Base-by-base conservation (phyloP, 2,329 filamentous ascomycete genomes). In the Fonsecaea erecta region DNA sequence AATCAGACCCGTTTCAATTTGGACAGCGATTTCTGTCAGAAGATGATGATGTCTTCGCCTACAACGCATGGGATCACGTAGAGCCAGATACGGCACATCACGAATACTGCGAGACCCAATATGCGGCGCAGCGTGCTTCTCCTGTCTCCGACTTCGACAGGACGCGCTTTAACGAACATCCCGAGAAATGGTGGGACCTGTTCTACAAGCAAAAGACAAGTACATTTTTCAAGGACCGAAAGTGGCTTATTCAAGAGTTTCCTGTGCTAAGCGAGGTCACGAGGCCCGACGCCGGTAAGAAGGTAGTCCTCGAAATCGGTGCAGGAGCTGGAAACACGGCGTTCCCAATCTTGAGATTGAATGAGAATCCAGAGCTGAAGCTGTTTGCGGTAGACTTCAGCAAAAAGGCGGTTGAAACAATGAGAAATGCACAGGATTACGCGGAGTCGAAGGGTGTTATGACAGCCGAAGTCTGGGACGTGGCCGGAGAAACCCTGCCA, bases 1-100 rank as follows among this genome's bases (percentile, higher is more conserved):
- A 92, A 73, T 91, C 82, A 75, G 93, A 97, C 75, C 95, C 95
- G 18, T 99, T 98, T 78, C 90, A 96, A 78, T 99, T 99, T 77
- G 95, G 95, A 67, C 95, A 91, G 54, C 91, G 94, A 65, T 91
- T 86, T 74, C 86, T 99, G 58, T 88, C 90, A 73, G 85, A 94
- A 77, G 87, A 88, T 75, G 70, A 69, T 35, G 85, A 98, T 76
- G 91, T 96, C 74, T 99, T 94, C 80, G 90, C 96, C 77, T 97
- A 95, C 86, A 99, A 99, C 78, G 95, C 95, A 40, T 99, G 95
- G 95, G 95, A 99, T 77, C 94, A 99, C 77, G 95, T 98, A 75
- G 90, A 94, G 79, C 93, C 93, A 76, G 94, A 98, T 80, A 88
- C 92, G 72, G 85, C 88, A 46, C 98, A 97, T 83, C 89, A 90